These are phyloP conservation scores for Venturia oleaginea DNA, from an alignment of 2,329 filamentous ascomycete genomes.

Conservation along the genomic window DNA sequence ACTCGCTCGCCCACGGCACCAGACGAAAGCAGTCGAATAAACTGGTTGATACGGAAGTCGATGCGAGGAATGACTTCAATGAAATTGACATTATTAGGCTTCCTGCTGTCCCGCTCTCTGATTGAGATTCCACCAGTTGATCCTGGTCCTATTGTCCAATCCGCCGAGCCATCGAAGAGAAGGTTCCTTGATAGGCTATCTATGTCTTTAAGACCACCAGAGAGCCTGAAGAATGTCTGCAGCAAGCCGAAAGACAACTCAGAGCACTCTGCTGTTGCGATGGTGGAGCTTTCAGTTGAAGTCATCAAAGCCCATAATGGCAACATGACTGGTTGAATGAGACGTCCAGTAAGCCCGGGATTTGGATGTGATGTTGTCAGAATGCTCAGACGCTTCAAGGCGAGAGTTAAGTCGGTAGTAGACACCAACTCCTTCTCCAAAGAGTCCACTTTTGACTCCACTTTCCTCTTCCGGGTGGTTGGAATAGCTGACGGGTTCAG, in stretches of 20 bases:
- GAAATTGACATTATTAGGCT: neutral
- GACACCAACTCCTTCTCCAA: conserved; percentile 37
- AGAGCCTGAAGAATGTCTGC: conserved; percentile 49
- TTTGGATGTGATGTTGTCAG: conserved; percentile 57
- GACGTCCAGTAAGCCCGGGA: conserved; percentile 52
- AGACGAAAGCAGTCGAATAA: conserved; percentile 18
- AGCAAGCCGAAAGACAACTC: conserved; percentile 42
- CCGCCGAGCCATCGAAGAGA: conserved; percentile 42
- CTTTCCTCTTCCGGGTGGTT: conserved; percentile 27
- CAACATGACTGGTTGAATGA: conserved; percentile 49
- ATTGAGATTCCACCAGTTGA: conserved; percentile 45
- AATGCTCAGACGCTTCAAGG: conserved; percentile 47
- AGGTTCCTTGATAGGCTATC: conserved; percentile 44
- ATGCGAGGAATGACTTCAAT: conserved; percentile 7
- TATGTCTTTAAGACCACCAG: conserved; percentile 43
- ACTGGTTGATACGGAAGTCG: neutral
- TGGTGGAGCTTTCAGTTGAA: conserved; percentile 25
- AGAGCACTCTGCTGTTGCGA: conserved; percentile 21
- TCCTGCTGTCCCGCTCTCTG: conserved; percentile 20
- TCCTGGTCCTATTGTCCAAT: conserved; percentile 47
- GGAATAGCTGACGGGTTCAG: conserved; percentile 34
- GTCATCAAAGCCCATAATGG: conserved; percentile 54
- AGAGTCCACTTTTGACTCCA: conserved; percentile 33
- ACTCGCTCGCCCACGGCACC: conserved; percentile 47
- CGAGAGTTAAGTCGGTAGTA: conserved; percentile 38